Conservation (phyloP, 23 red algal species). For the Agarophyton chilense region DNA sequence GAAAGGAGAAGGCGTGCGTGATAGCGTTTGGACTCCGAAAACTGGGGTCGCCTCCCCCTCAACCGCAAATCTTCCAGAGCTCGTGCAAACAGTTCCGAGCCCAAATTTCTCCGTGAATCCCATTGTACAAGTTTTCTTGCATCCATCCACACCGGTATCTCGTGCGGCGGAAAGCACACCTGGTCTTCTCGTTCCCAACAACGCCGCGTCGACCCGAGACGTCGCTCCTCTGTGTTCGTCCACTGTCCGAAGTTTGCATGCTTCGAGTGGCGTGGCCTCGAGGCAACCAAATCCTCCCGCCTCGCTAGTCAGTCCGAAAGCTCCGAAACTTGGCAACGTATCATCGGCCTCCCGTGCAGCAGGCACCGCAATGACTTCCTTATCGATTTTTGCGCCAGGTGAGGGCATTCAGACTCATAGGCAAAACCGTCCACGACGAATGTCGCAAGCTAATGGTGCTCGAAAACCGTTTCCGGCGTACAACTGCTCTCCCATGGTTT, state of each 20-base stretch:
- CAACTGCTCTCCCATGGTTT: slow-evolving; percentile 25
- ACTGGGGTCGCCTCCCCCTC: neutral
- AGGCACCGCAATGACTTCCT: neutral
- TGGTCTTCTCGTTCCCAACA: neutral
- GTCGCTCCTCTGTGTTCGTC: neutral
- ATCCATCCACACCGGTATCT: neutral
- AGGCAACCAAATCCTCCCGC: neutral
- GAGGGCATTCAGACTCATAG: neutral
- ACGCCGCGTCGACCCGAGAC: neutral
- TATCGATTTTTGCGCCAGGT: neutral
- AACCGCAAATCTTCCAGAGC: neutral
- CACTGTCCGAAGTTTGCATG: neutral
- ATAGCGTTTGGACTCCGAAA: slow-evolving; percentile 30
- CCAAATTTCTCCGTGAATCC: slow-evolving; percentile 10
- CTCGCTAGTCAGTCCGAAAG: neutral
- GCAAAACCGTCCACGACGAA: neutral
- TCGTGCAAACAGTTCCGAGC: slow-evolving; percentile 7
- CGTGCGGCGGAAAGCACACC: neutral
- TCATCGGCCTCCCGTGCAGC: neutral
- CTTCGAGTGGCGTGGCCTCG: neutral
- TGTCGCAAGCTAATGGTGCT: neutral
- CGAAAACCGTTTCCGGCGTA: neutral
- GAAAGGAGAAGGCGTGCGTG: slow-evolving; percentile 25
- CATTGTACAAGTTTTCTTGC: neutral
- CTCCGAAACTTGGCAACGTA: neutral